A percentile compares a stretch with the other conserved stretches of the same genome.
phyloP scores from a whole-genome alignment of 2,329 filamentous ascomycete species.

The Thermothelomyces thermophilus region DNA sequence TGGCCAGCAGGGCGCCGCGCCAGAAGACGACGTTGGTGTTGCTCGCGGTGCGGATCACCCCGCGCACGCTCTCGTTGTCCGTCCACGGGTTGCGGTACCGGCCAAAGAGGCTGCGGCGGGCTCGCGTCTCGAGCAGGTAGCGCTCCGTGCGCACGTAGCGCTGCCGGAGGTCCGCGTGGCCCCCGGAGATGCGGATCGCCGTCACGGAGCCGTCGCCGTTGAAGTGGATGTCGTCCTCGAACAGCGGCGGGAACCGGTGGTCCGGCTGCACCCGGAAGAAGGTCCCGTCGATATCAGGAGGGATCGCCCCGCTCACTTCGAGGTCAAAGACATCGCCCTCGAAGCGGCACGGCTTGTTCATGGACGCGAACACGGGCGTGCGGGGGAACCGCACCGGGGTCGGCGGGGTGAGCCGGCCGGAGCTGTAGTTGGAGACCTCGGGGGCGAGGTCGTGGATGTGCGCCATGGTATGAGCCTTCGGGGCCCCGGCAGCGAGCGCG shows the following conservation, averaged over 20 bases:
- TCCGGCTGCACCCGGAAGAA: constrained; percentile 48
- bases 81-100: constrained; percentile 52
- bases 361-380: constrained; percentile 30
- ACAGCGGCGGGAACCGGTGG: constrained; percentile 47
- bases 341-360: constrained; percentile 34
- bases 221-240: constrained; percentile 43
- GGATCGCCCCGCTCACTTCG: constrained; percentile 37
- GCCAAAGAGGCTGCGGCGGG: constrained; percentile 41
- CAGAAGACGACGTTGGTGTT: constrained; percentile 57
- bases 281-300: constrained; percentile 39
- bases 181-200: constrained; percentile 35
- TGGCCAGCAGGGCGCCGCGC: constrained; percentile 47
- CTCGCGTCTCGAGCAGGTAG: constrained; percentile 25
- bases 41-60: constrained; percentile 48
- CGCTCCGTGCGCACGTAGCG: constrained; percentile 38
- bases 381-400: constrained; percentile 30
- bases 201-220: constrained; percentile 35
- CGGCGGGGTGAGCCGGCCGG: constrained; percentile 27
- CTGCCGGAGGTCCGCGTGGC: constrained; percentile 38
- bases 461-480: constrained; percentile 27
- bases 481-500: no score
- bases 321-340: constrained; percentile 33
- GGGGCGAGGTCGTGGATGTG: constrained; percentile 32
- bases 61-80: constrained; percentile 48
- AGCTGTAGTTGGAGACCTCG: constrained; percentile 28